Evolutionary conservation across 2,329 filamentous ascomycete genomes (phyloP), one percentile per base, ranked within the genome.

Genomic region (Arthrobotrys entomopaga): DNA sequence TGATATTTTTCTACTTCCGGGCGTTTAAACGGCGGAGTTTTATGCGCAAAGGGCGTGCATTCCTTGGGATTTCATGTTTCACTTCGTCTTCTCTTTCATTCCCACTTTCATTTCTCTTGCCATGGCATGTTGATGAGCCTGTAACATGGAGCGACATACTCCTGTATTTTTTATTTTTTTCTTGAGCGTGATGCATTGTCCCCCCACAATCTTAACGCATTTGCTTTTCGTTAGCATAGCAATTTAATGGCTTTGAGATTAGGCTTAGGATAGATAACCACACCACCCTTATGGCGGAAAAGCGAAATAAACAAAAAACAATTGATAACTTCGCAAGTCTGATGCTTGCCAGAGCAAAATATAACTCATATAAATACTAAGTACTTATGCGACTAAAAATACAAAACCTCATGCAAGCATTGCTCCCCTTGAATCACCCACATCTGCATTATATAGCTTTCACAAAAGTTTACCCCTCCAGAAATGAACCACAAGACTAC

Each of bases 21-120:
- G 54, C 54, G 53, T 49, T 50, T 34, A 40, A 61, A 40, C 29
- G 64, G 58, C 40, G 67, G 67, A 59, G 59, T 72, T 64, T n/a
- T 29, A 42, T 52, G 29, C 53, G 24, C 38, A 11, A 49, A 50
- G 15, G 53, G 50, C 50, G 65, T 49, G 48, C 43, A 16, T 49
- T 65, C 52, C 19, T 40, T 42, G 11, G 20, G 38, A 11, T 54
- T 46, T 64, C 20, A 5, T 50, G 1, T n/a, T 46, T 10, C 42
- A 13, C 16, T 50, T 50, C 34, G 16, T 38, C 46, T 56, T 46
- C 22, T n/a, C 20, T 53, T 22, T 53, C 29, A 11, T 16, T 26
- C 26, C 10, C 29, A 34, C 10, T 53, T 48, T 46, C n/a, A 19
- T 10, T 34, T 54, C 49, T 38, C 13, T 48, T 29, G 8, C n/a